Conservation (phyloP, 768 basidiomycete species). For the Sarcomyxa edulis region DNA sequence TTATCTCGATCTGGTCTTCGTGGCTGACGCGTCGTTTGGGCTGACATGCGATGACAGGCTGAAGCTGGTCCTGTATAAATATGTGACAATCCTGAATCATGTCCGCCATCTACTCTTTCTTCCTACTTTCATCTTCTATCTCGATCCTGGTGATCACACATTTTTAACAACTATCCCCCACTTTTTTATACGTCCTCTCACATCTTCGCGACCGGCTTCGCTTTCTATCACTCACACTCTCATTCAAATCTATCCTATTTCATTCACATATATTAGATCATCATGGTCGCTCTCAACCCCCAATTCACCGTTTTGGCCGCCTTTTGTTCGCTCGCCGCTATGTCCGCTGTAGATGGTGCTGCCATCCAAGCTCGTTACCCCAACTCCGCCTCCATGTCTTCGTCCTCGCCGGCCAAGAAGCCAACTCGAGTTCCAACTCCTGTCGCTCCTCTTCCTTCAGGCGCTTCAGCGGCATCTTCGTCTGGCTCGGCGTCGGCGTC, state of each 20-base stretch:
- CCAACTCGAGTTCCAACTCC: no score
- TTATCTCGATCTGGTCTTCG: no score
- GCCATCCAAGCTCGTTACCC: conserved; percentile 23
- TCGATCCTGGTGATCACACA: conserved; percentile 58
- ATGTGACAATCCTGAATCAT: conserved; percentile 5
- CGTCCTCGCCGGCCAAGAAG: no score
- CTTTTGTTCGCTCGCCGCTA: conserved; percentile 37
- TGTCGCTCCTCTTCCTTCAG: no score
- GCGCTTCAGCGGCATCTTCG: no score
- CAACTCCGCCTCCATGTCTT: conserved; percentile 8
- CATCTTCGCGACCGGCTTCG: conserved; percentile 21
- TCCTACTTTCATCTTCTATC: conserved; percentile 28
- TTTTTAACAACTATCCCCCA: conserved; percentile 12
- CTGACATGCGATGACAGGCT: no score
- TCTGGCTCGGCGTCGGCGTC: no score
- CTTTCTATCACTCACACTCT: conserved; percentile 9
- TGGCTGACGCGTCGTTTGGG: no score
- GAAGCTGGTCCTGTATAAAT: conserved; percentile 20
- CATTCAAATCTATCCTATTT: conserved; percentile 13
- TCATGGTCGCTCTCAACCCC: conserved; percentile 46
- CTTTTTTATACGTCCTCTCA: conserved; percentile 18
- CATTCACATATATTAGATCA: conserved; percentile 12
- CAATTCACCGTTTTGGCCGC: conserved; percentile 43
- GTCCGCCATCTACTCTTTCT: conserved; percentile 23
- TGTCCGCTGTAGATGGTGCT: conserved; percentile 38